Evolutionary conservation across 345 rosid genomes (phyloP).

Genomic region (Toxicodendron radicans): DNA sequence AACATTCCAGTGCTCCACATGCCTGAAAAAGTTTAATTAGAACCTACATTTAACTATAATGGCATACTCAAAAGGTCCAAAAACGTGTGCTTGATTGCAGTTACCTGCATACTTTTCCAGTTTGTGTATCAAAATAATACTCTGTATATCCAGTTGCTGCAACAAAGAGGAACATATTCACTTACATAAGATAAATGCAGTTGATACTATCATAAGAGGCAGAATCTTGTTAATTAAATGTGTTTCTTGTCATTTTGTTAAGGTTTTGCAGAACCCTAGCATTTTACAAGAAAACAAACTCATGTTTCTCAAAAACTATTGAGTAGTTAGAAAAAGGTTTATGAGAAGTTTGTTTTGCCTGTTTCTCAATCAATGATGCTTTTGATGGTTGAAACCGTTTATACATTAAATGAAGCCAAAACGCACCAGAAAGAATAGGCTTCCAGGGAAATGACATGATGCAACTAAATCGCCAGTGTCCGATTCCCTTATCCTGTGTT

Average conservation of each 20-base stretch:
- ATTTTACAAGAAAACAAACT: neutral
- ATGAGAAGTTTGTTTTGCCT: neutral
- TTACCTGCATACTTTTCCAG: slow-evolving; percentile 91
- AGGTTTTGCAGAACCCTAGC: neutral
- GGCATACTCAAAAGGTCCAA: neutral
- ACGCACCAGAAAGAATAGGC: slow-evolving; percentile 89
- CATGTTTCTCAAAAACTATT: neutral
- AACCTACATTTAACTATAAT: neutral
- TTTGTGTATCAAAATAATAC: slow-evolving; percentile 58
- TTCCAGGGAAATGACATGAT: slow-evolving; percentile 94
- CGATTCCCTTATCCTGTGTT: slow-evolving; percentile 79
- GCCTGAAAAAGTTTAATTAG: slow-evolving; percentile 40
- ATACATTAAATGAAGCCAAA: neutral
- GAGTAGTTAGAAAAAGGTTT: neutral
- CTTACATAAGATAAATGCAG: neutral
- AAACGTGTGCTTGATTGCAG: neutral
- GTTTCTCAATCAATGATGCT: neutral
- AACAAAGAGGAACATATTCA: slow-evolving; percentile 14
- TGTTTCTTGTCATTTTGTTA: neutral
- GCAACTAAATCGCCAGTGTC: slow-evolving; percentile 92
- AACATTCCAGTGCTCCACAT: slow-evolving; percentile 90
- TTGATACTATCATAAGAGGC: neutral
- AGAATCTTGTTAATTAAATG: neutral
- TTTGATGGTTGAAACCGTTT: neutral
- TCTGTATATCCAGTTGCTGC: slow-evolving; percentile 94